These are phyloP conservation scores for Xylaria curta DNA, from an alignment of 495 filamentous ascomycete genomes.

Conservation along the genomic window DNA sequence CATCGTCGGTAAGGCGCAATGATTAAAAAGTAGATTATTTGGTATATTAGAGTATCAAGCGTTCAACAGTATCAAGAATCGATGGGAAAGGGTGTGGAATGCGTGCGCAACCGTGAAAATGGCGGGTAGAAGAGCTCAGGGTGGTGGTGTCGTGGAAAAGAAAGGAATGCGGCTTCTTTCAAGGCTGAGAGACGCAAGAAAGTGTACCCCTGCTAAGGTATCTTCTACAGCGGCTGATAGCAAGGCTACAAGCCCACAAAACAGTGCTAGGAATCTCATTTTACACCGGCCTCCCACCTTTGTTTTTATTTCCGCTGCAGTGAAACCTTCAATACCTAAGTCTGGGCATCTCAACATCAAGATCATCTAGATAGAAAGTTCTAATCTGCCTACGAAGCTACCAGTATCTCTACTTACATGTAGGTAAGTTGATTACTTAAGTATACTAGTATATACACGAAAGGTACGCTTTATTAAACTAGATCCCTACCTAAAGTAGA, in stretches of 20 bases:
- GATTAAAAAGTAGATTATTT: background rate
- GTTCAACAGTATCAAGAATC: background rate
- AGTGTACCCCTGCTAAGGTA: background rate
- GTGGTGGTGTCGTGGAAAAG: slow-evolving; percentile 33
- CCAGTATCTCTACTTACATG: background rate
- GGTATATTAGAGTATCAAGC: background rate
- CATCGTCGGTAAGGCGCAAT: slow-evolving; percentile 49
- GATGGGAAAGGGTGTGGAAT: background rate
- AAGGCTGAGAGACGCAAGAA: slow-evolving; percentile 31
- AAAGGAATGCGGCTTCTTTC: slow-evolving; percentile 47
- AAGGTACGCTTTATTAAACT: background rate
- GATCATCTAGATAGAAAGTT: background rate
- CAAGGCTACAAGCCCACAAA: slow-evolving; percentile 19
- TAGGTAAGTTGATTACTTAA: too few species aligned
- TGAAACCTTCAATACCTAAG: background rate
- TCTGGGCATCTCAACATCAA: background rate
- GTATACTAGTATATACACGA: background rate
- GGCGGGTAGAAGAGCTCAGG: slow-evolving; percentile 30
- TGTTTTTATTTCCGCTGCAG: background rate
- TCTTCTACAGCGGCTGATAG: background rate
- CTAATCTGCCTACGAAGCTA: background rate
- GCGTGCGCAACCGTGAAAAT: background rate
- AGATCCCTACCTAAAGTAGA: too few species aligned
- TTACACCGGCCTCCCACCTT: background rate
- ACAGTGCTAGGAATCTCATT: background rate